A percentile compares a stretch with the other conserved stretches of the same genome.
phyloP scores from a whole-genome alignment of 441 rosid genomes.

The Cnidoscolus chayamansa region DNA sequence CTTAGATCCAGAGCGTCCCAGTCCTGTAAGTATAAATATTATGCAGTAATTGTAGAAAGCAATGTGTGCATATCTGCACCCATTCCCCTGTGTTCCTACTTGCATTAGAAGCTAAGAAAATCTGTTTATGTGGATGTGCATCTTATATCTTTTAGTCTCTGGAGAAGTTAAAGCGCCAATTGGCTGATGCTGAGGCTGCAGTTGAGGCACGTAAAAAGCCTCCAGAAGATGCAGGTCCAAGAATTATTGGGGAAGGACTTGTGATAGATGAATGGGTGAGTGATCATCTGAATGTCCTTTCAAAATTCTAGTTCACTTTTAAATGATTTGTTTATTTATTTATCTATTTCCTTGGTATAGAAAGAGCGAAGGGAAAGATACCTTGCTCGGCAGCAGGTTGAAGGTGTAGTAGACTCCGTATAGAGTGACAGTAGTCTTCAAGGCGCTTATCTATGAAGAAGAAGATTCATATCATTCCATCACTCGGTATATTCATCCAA shows the following conservation, averaged over 20 bases:
- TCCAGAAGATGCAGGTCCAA: slow-evolving; percentile 47
- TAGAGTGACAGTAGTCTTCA: slow-evolving; percentile 26
- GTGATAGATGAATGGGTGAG: slow-evolving; percentile 86
- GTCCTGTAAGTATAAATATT: slow-evolving; percentile 40
- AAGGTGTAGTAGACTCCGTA: slow-evolving; percentile 44
- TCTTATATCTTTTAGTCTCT: slow-evolving; percentile 32
- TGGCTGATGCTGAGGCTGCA: slow-evolving; percentile 64
- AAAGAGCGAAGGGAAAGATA: slow-evolving; percentile 62
- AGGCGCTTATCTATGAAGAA: background rate
- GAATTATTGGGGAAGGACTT: slow-evolving; percentile 60
- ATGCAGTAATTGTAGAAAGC: background rate
- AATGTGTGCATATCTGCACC: background rate
- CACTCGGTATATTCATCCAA: slow-evolving; percentile 24
- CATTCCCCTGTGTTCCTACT: background rate
- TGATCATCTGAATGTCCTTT: background rate
- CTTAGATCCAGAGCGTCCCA: slow-evolving; percentile 56
- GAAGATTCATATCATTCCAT: slow-evolving; percentile 19
- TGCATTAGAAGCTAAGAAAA: background rate
- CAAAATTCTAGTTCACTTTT: background rate
- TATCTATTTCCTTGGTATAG: slow-evolving; percentile 24
- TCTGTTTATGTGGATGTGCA: background rate
- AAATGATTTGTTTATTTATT: background rate
- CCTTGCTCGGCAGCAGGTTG: slow-evolving; percentile 50
- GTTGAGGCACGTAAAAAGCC: slow-evolving; percentile 58
- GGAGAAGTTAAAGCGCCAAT: slow-evolving; percentile 54